phyloP scores from a whole-genome alignment of 2,329 filamentous ascomycete species.

The Cladobotryum mycophilum region DNA sequence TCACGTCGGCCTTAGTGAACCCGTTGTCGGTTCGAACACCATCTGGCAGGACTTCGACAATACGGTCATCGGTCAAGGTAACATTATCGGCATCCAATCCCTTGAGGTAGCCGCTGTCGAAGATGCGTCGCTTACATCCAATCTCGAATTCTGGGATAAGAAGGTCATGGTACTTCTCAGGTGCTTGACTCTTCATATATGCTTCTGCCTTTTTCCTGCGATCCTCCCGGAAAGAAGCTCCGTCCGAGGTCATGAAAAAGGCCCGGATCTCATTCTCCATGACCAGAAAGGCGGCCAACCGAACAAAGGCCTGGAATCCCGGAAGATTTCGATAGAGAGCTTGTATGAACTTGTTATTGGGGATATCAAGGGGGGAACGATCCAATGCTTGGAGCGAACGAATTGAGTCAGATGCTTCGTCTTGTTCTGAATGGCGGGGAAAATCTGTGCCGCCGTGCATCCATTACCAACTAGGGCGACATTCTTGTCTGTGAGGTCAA shows the following conservation, averaged over 20 bases:
- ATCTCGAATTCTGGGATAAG: slow-evolving; percentile 56
- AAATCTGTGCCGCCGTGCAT: slow-evolving; percentile 48
- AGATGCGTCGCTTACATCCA: slow-evolving; percentile 59
- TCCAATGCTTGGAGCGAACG: slow-evolving; percentile 38
- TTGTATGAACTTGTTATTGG: slow-evolving; percentile 14
- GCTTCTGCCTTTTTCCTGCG: slow-evolving; percentile 33
- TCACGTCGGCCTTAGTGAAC: slow-evolving; percentile 49
- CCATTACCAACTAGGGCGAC: slow-evolving; percentile 52
- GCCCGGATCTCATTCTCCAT: slow-evolving; percentile 25
- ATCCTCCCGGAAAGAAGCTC: slow-evolving; percentile 28
- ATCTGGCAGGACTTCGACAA: slow-evolving; percentile 40
- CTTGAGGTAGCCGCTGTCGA: slow-evolving; percentile 50
- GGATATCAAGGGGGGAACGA: slow-evolving; percentile 27
- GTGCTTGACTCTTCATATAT: slow-evolving; percentile 39
- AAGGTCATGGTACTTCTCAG: slow-evolving; percentile 54
- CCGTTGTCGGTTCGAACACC: slow-evolving; percentile 32
- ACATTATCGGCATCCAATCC: slow-evolving; percentile 45
- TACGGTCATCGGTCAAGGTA: slow-evolving; percentile 39
- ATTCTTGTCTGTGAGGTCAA: slow-evolving; percentile 41
- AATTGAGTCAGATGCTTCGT: slow-evolving; percentile 34
- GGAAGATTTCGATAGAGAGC: slow-evolving; percentile 42
- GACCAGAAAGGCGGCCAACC: slow-evolving; percentile 35
- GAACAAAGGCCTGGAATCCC: slow-evolving; percentile 33
- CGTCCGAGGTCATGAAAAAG: slow-evolving; percentile 36
- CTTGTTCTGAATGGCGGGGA: slow-evolving; percentile 35